Conservation (phyloP, 2,329 filamentous ascomycete genomes). For the Xylariales sp. region DNA sequence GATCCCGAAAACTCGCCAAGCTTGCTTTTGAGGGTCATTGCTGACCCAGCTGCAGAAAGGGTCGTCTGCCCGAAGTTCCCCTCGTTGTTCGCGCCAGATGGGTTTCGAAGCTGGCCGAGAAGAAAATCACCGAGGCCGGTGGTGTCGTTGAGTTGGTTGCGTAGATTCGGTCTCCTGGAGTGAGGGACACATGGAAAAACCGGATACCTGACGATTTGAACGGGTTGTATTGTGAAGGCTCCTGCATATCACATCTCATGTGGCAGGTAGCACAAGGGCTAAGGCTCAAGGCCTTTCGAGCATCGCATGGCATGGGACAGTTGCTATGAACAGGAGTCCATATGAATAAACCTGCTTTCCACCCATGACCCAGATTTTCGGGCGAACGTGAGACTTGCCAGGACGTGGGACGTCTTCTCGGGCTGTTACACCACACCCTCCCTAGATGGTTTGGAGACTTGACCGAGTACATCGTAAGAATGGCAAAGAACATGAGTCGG, state of each 20-base stretch:
- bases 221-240: slow-evolving; percentile 17
- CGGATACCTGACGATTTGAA: slow-evolving; percentile 22
- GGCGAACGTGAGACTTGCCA: not conserved
- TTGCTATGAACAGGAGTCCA: slow-evolving; percentile 24
- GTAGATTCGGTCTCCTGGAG: slow-evolving; percentile 42
- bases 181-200: slow-evolving; percentile 10
- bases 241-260: slow-evolving; percentile 15
- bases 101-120: slow-evolving; percentile 93
- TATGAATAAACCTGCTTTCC: slow-evolving; percentile 25
- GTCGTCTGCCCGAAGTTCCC: slow-evolving; percentile 86
- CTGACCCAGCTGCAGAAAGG: too few species aligned
- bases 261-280: slow-evolving; percentile 17
- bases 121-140: slow-evolving; percentile 98
- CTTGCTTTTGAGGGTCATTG: too few species aligned
- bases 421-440: not conserved
- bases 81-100: slow-evolving; percentile 92
- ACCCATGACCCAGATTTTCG: slow-evolving; percentile 11
- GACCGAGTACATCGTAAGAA: too few species aligned
- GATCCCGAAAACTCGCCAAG: too few species aligned
- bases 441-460: not conserved
- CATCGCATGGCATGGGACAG: slow-evolving; percentile 24
- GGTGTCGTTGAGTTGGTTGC: slow-evolving; percentile 94
- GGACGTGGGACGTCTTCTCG: not conserved
- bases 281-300: slow-evolving; percentile 20
- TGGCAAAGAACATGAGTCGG: too few species aligned